A percentile compares a stretch with the other conserved stretches of the same genome.
Conservation (phyloP, 768 basidiomycete genomes). For the Boletus reticulatus region DNA sequence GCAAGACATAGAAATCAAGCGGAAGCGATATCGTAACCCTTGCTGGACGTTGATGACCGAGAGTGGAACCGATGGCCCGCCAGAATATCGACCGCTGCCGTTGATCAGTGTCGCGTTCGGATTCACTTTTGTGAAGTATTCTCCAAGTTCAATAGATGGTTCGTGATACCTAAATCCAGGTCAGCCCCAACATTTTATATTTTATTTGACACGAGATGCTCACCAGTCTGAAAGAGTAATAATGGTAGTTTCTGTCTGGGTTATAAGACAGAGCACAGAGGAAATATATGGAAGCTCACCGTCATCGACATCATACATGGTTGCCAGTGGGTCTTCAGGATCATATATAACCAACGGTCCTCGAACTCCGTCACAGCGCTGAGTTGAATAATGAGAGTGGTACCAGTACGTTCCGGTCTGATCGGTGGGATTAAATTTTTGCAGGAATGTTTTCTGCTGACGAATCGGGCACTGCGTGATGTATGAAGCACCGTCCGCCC, state of each 20-base stretch:
- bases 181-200: not conserved
- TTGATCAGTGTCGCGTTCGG: slow-evolving; percentile 4
- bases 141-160: not conserved
- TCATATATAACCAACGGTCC: slow-evolving; percentile 26
- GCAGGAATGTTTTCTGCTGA: slow-evolving; percentile 29
- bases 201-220: not conserved
- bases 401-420: slow-evolving; percentile 44
- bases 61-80: slow-evolving; percentile 1
- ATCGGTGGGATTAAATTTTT: slow-evolving; percentile 29
- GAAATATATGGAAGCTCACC: slow-evolving; percentile 15
- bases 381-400: slow-evolving; percentile 20
- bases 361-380: slow-evolving; percentile 13
- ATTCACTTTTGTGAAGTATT: not conserved
- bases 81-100: slow-evolving; percentile 3
- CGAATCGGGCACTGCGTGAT: slow-evolving; percentile 6
- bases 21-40: slow-evolving; percentile 5
- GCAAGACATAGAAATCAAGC: not conserved
- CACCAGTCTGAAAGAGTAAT: slow-evolving; percentile 15
- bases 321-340: not conserved
- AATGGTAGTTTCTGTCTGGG: slow-evolving; percentile 34
- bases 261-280: not conserved
- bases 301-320: slow-evolving; percentile 44
- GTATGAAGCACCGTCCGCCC: slow-evolving; percentile 1
- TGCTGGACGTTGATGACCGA: not conserved
- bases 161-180: slow-evolving; percentile 1